A percentile compares a stretch with the other conserved stretches of the same genome.
These are phyloP conservation scores for Chaetomium tenue DNA, from an alignment of 495 filamentous ascomycete genomes.

Conservation along the genomic window DNA sequence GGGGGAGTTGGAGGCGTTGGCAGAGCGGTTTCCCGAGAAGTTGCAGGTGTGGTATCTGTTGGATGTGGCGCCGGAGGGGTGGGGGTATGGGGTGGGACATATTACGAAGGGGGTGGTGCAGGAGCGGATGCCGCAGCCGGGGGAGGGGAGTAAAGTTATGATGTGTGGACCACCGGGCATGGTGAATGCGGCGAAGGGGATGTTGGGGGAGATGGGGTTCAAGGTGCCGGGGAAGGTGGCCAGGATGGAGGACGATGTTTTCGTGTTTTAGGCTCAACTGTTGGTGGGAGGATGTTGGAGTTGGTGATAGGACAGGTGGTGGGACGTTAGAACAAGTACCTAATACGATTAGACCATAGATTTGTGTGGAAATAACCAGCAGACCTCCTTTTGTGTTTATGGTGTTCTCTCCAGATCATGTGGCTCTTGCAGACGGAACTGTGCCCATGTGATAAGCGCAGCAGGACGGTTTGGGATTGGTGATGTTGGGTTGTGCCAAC, in stretches of 20 bases:
- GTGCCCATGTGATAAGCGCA: too few species aligned
- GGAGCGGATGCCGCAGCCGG: conserved; percentile 83
- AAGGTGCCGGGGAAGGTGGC: conserved; percentile 17
- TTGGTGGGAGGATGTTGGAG: background rate
- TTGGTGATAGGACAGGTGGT: background rate
- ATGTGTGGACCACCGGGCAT: conserved; percentile 82
- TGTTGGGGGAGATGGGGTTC: conserved; percentile 87
- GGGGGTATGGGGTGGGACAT: conserved; percentile 70
- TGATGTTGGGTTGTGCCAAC: too few species aligned
- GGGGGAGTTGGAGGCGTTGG: conserved; percentile 72
- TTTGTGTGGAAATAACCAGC: too few species aligned
- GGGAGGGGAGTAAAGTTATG: conserved; percentile 86
- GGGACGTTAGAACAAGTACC: too few species aligned
- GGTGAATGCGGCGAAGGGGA: conserved; percentile 83
- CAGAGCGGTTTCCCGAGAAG: conserved; percentile 85
- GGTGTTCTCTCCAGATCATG: too few species aligned
- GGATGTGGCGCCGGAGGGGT: conserved; percentile 74
- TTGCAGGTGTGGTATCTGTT: conserved; percentile 87
- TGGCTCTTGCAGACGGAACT: too few species aligned
- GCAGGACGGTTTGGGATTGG: too few species aligned
- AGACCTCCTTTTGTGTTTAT: too few species aligned
- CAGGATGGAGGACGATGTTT: background rate
- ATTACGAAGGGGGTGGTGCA: conserved; percentile 86
- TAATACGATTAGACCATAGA: too few species aligned
- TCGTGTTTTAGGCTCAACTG: background rate